These are phyloP conservation scores for Sporothrix sp. DNA, from an alignment of 2,329 filamentous ascomycete species.

Conservation along the genomic window DNA sequence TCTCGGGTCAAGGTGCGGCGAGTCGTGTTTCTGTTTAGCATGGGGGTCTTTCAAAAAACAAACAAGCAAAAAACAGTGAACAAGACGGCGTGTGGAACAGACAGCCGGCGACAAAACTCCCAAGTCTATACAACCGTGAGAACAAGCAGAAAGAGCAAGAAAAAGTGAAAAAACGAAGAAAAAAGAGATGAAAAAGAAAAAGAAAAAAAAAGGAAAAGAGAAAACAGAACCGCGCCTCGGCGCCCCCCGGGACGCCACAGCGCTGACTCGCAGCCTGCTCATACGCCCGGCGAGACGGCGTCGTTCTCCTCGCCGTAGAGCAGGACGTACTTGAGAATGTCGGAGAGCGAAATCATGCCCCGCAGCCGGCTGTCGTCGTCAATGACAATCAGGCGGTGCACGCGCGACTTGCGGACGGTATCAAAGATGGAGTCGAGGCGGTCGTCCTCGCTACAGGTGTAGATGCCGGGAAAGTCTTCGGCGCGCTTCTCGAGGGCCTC, in stretches of 20 bases:
- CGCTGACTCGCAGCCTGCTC: not conserved
- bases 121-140: not conserved
- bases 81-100: no score
- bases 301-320: slow-evolving; percentile 62
- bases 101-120: no score
- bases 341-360: slow-evolving; percentile 86
- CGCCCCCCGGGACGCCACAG: not conserved
- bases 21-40: not conserved
- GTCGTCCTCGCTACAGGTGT: slow-evolving; percentile 87
- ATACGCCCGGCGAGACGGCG: slow-evolving; percentile 11
- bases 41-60: no score
- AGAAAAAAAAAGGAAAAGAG: not conserved
- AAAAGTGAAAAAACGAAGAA: not conserved
- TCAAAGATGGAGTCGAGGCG: slow-evolving; percentile 93
- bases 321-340: slow-evolving; percentile 92
- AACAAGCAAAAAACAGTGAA: not conserved
- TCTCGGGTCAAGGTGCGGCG: no score
- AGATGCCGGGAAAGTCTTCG: slow-evolving; percentile 91
- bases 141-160: not conserved
- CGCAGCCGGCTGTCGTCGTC: slow-evolving; percentile 80
- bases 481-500: slow-evolving; percentile 80
- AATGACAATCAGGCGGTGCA: slow-evolving; percentile 86
- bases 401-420: slow-evolving; percentile 87
- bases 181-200: not conserved
- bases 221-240: no score